A percentile compares a stretch with the other conserved stretches of the same genome.
These are phyloP conservation scores for Saccharomyces jurei DNA, from an alignment of 805 yeast genomes.

Conservation along the genomic window DNA sequence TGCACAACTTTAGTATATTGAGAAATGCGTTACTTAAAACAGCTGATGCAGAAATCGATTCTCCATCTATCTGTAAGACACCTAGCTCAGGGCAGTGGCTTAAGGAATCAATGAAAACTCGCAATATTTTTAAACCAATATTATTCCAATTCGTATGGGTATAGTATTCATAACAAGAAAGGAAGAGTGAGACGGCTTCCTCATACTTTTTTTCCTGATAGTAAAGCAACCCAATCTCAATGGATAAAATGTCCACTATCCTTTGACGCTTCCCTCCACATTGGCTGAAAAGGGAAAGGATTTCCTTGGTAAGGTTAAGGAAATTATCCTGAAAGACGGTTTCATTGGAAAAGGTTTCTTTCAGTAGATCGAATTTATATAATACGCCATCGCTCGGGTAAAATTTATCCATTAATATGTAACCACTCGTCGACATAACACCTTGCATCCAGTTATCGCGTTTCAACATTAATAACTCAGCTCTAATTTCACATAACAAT, in stretches of 20 bases:
- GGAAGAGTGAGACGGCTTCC: constrained; percentile 54
- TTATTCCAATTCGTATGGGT: constrained; percentile 64
- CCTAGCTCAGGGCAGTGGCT: constrained; percentile 23
- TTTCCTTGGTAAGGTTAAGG: constrained; percentile 43
- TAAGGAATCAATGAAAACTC: constrained; percentile 62
- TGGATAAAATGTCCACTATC: constrained; percentile 62
- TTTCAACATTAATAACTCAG: constrained; percentile 34
- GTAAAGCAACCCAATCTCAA: constrained; percentile 70
- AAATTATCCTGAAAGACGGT: constrained; percentile 32
- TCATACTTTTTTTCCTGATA: constrained; percentile 49
- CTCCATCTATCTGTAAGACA: constrained; percentile 19
- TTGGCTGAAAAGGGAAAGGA: constrained; percentile 13
- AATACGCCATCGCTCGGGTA: constrained; percentile 2
- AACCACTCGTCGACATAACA: constrained; percentile 12
- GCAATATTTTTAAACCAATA: constrained; percentile 59
- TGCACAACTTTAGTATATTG: constrained; percentile 19
- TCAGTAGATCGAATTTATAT: constrained; percentile 8
- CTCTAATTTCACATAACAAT: constrained; percentile 27
- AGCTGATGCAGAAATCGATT: constrained; percentile 18
- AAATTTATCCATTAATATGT: constrained; percentile 8
- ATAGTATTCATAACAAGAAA: constrained; percentile 62
- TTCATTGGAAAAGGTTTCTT: constrained; percentile 14
- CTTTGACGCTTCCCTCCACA: constrained; percentile 39
- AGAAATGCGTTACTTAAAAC: constrained; percentile 26
- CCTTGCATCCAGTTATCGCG: constrained; percentile 34